These are phyloP conservation scores for Aureoboletus auriporus DNA, from an alignment of 768 basidiomycete genomes.

Conservation along the genomic window DNA sequence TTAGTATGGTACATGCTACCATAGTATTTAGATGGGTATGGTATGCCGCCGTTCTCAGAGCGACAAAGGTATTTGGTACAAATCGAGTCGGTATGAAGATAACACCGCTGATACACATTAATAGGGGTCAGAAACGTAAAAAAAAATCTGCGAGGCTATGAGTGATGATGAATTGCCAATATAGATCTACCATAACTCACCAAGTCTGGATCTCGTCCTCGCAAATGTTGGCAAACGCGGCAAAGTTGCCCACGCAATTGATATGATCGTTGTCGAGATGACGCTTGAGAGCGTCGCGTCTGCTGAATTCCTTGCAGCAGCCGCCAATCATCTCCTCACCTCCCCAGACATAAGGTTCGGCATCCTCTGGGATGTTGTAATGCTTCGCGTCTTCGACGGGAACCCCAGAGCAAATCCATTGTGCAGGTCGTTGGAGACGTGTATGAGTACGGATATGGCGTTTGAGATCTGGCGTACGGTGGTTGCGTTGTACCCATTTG, in stretches of 20 bases:
- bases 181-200: not conserved
- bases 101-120: slow-evolving; percentile 9
- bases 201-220: slow-evolving; percentile 19
- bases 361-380: slow-evolving; percentile 18
- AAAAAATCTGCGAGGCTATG: slow-evolving; percentile 6
- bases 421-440: slow-evolving; percentile 31
- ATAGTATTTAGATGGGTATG: slow-evolving; percentile 12
- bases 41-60: not conserved
- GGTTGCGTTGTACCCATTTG: slow-evolving; percentile 44
- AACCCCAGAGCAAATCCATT: slow-evolving; percentile 38
- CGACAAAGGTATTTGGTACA: slow-evolving; percentile 9
- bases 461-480: slow-evolving; percentile 54
- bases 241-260: slow-evolving; percentile 30
- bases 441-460: slow-evolving; percentile 56
- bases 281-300: slow-evolving; percentile 39
- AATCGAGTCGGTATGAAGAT: slow-evolving; percentile 4
- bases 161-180: slow-evolving; percentile 1
- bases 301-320: slow-evolving; percentile 35
- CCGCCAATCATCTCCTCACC: slow-evolving; percentile 33
- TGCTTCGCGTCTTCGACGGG: slow-evolving; percentile 21
- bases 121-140: not conserved
- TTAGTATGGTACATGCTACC: slow-evolving; percentile 14
- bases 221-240: slow-evolving; percentile 23
- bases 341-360: slow-evolving; percentile 24
- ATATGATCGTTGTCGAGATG: slow-evolving; percentile 36